Percentiles rank a stretch among this genome's conserved stretches.
phyloP scores from a whole-genome alignment of 768 basidiomycete species.

The Favolaschia claudopus region DNA sequence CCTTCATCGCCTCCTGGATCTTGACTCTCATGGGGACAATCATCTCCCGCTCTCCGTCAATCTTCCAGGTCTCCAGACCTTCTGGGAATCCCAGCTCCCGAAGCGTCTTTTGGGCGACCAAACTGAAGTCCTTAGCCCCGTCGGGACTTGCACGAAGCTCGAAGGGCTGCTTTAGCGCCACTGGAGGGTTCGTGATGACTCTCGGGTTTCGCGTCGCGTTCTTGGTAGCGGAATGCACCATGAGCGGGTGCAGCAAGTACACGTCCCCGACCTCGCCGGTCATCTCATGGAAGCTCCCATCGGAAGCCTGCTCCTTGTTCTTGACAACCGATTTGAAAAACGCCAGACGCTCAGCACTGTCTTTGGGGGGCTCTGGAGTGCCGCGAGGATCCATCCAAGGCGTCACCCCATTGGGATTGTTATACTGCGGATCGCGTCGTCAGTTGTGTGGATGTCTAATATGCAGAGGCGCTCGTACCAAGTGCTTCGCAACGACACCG shows the following conservation, averaged over 20 bases:
- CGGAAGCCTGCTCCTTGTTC: constrained; percentile 42
- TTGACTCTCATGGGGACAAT: too few species aligned
- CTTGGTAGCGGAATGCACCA: constrained; percentile 70
- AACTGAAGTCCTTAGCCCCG: constrained; percentile 54
- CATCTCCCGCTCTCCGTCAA: too few species aligned
- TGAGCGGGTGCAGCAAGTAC: constrained; percentile 67
- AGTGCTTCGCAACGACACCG: constrained; percentile 54
- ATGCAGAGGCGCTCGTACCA: constrained; percentile 35
- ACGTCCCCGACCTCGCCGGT: constrained; percentile 72
- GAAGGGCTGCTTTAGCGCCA: constrained; percentile 60
- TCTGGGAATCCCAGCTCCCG: too few species aligned
- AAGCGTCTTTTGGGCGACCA: too few species aligned
- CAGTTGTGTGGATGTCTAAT: not conserved
- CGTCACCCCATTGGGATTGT: constrained; percentile 24
- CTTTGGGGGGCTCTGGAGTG: constrained; percentile 7
- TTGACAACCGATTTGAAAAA: constrained; percentile 46
- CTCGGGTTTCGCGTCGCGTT: constrained; percentile 63
- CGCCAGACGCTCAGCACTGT: constrained; percentile 5
- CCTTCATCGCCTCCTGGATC: too few species aligned
- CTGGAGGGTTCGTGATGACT: constrained; percentile 73
- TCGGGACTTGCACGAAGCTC: constrained; percentile 58
- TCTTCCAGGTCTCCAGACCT: too few species aligned
- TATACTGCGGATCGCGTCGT: not conserved
- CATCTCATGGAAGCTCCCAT: constrained; percentile 58
- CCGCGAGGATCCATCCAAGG: constrained; percentile 25